Evolutionary conservation across 306 rosid genomes (phyloP).

Genomic region (Rosa multiflora): DNA sequence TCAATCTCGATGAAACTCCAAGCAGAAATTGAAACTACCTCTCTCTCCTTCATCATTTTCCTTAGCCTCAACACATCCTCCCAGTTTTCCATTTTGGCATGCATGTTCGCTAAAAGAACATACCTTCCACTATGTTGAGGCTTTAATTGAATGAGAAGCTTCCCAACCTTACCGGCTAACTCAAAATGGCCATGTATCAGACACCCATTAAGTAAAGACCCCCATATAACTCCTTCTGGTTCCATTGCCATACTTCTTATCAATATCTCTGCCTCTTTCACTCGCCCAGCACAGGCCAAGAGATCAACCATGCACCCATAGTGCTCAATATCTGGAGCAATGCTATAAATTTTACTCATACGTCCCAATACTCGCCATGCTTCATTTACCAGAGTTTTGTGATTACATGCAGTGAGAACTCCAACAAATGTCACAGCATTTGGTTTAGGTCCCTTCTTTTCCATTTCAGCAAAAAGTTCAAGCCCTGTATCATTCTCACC

Average conservation of each 20-base stretch:
- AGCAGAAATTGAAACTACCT: slow-evolving; percentile 32
- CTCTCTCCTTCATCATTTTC: slow-evolving; percentile 44
- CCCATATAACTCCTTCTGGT: slow-evolving; percentile 34
- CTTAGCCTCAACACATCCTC: slow-evolving; percentile 41
- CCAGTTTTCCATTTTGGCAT: slow-evolving; percentile 48
- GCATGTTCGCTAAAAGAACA: slow-evolving; percentile 43
- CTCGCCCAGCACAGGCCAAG: slow-evolving; percentile 47
- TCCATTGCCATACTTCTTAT: slow-evolving; percentile 41
- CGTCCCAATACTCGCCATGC: slow-evolving; percentile 30
- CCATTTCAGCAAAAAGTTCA: slow-evolving; percentile 47
- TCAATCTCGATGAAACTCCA: slow-evolving; percentile 57
- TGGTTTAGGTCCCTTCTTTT: slow-evolving; percentile 53
- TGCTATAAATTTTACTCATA: slow-evolving; percentile 47
- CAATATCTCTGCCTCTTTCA: slow-evolving; percentile 39
- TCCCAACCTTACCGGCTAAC: slow-evolving; percentile 38
- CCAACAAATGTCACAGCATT: slow-evolving; percentile 54
- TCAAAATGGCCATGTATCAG: slow-evolving; percentile 48
- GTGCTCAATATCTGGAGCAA: slow-evolving; percentile 48
- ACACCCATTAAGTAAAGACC: slow-evolving; percentile 45
- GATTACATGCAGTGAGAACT: slow-evolving; percentile 59
- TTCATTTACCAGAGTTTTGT: slow-evolving; percentile 29
- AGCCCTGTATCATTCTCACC: slow-evolving; percentile 35
- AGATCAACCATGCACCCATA: slow-evolving; percentile 60
- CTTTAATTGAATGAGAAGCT: slow-evolving; percentile 48
- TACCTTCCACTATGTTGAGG: slow-evolving; percentile 52